Evolutionary conservation across 345 rosid genomes (phyloP), one percentile per base, ranked within the genome.

Genomic region (Citrus trifoliata): DNA sequence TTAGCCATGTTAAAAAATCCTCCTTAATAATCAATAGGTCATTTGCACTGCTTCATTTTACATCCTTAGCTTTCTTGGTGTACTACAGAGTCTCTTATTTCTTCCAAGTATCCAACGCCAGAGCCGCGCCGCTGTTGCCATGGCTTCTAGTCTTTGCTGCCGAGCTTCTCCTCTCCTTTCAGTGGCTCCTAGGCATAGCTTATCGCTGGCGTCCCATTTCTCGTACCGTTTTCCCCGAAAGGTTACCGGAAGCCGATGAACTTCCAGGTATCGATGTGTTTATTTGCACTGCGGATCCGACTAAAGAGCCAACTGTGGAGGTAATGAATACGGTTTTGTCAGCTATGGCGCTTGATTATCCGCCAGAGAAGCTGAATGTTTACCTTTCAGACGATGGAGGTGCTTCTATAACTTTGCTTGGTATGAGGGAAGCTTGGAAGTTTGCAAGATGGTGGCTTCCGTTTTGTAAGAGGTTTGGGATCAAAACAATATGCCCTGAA

Each of bases 371-470:
- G 81, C 75, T 88, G 28, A 73, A 82, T 10, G 84, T 88, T 35
- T 88, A 88, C 79, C 73, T 88, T 33, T 88, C 91, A 1, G 91
- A 88, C 59, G 92, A 89, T 18, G 85, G 84, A 1, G 87, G 90
- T 27, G 80, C 88, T 21, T 74, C 82, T 2, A 9, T 83, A 62
- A 90, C 90, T 19, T 67, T 87, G 81, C 18, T 5, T 19, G 84
- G 82, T 56, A 75, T 76, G 73, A 80, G 74, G 78, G 90, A 78
- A 72, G 89, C 90, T 33, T 82, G 71, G 40, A 73, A 24, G 35
- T 88, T 90, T 55, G 89, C 89, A 1, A 79, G 75, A 71, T 24
- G 13, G 18, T 90, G 93, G 93, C 72, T 88, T 58, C 90, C 91
- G 12, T 90, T 87, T 76, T 88, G 93, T 65, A 81, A 61, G 78